Percentiles rank a stretch among this genome's conserved stretches.
Evolutionary conservation across 208 protist genomes (phyloP).

Genomic region (Acanthamoeba healyi): DNA sequence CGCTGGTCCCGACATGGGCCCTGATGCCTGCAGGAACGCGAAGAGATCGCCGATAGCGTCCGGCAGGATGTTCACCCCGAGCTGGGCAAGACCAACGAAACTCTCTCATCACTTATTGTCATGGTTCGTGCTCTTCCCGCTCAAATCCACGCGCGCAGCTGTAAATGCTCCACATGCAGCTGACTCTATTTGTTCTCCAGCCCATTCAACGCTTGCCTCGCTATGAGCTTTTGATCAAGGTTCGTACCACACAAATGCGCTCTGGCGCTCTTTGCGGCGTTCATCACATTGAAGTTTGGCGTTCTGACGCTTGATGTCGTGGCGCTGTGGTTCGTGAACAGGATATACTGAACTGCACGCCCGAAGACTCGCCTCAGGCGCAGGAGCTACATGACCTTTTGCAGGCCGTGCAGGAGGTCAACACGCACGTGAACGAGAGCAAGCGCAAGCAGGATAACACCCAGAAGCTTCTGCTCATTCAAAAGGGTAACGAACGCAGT

Average conservation of each 20-base stretch:
- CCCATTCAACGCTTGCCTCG: constrained; percentile 19
- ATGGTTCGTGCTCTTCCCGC: neutral
- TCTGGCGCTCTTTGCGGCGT: neutral
- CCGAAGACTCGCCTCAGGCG: neutral
- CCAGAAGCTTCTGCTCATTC: constrained; percentile 2
- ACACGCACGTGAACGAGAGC: constrained; percentile 44
- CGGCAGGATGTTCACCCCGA: neutral
- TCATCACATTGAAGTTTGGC: neutral
- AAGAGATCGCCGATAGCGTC: neutral
- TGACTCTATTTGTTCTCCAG: neutral
- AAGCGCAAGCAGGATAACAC: constrained; percentile 47
- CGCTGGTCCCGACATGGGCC: no score
- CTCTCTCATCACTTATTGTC: neutral
- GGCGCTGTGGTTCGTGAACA: neutral
- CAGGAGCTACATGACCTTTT: neutral
- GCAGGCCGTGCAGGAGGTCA: constrained; percentile 13
- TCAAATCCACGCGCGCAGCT: no score
- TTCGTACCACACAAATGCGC: no score
- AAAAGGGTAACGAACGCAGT: neutral
- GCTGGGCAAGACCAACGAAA: constrained; percentile 30
- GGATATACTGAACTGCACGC: constrained; percentile 5
- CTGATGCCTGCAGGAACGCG: neutral
- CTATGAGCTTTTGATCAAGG: constrained; percentile 21
- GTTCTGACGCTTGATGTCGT: neutral
- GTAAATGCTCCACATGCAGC: neutral